Conservation (phyloP, 352 stramenopile species). For the Phytophthora brassicae region DNA sequence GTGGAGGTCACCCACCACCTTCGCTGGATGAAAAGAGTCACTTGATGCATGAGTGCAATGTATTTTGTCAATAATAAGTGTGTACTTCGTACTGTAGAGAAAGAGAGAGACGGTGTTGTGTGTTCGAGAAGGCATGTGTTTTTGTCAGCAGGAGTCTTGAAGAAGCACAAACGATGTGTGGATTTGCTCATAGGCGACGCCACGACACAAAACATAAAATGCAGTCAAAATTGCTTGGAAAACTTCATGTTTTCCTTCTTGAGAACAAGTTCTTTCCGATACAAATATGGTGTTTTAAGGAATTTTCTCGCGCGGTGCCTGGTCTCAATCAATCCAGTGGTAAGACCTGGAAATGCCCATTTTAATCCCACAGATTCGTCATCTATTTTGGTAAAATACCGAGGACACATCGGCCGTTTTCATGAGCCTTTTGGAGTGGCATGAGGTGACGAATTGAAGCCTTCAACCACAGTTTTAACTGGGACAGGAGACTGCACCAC, state of each 20-base stretch:
- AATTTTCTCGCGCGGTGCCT: slow-evolving; percentile 9
- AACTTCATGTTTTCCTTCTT: not conserved
- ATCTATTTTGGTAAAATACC: slow-evolving; percentile 12
- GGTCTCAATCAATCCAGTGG: slow-evolving; percentile 29
- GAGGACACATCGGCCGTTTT: slow-evolving; percentile 19
- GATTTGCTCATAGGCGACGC: not conserved
- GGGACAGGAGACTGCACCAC: not conserved
- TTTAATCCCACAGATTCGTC: slow-evolving; percentile 16
- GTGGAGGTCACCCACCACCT: too few relatives aligned
- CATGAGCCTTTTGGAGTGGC: too few relatives aligned
- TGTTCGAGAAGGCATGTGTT: slow-evolving; percentile 13
- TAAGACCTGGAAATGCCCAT: slow-evolving; percentile 1
- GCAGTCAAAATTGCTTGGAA: slow-evolving; percentile 8
- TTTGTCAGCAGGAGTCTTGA: slow-evolving; percentile 29
- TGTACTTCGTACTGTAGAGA: too few relatives aligned
- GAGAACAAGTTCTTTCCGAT: slow-evolving; percentile 11
- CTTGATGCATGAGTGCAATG: slow-evolving; percentile 3
- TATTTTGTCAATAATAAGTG: slow-evolving; percentile 10
- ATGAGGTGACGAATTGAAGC: too few relatives aligned
- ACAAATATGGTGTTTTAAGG: slow-evolving; percentile 4
- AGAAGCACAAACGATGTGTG: slow-evolving; percentile 16
- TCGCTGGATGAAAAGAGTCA: not conserved
- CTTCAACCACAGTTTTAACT: slow-evolving; percentile 23
- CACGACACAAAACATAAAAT: not conserved
- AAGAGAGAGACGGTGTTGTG: slow-evolving; percentile 20